Base-by-base conservation (phyloP, 176 grass and related monocot genomes). In the Oryza australiensis region DNA sequence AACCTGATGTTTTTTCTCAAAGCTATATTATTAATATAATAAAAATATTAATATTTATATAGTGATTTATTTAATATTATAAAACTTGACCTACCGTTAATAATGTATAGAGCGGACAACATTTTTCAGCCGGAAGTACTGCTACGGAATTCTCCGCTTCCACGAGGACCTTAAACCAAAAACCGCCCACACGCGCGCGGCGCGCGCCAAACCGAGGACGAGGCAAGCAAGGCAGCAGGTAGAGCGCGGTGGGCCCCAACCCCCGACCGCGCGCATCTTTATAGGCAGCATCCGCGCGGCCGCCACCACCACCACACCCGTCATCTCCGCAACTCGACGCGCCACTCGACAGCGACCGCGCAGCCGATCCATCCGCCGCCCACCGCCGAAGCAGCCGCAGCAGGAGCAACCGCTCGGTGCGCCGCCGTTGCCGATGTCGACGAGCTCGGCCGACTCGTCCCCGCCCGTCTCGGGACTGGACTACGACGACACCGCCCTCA, bases 401-500 rank as follows among this genome's bases (percentile, higher is more conserved):
- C 9, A 66, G 64, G 34, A 41, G 12, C 80, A 1, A 15, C 48
- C 48, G 4, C 24, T 2, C 51, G 37, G 3, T 20, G 13, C 26
- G 66, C 41, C 15, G 3, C 45, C 41, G 64, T 23, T 5, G 20
- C n/a, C 74, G 75, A 85, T 68, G 75, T 86, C 74, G 75, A 68
- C 73, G 55, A 92, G 74, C 83, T 94, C 88, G 68, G 76, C 79
- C 37, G 75, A 80, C 41, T 78, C 82, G 34, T 78, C 82, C 70
- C 60, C 78, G 69, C 85, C 76, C 79, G 88, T 86, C 22, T 93
- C 88, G 29, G 88, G 85, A 70, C 88, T 90, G 40, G 92, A 91
- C 83, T 94, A 91, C 86, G 86, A 94, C 60, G 88, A 94, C 83
- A 94, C 92, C 10, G 82, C 76, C 29, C 88, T 91, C 75, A 94